phyloP scores from a whole-genome alignment of 129 eudicot species.

The Flaveria bidentis region DNA sequence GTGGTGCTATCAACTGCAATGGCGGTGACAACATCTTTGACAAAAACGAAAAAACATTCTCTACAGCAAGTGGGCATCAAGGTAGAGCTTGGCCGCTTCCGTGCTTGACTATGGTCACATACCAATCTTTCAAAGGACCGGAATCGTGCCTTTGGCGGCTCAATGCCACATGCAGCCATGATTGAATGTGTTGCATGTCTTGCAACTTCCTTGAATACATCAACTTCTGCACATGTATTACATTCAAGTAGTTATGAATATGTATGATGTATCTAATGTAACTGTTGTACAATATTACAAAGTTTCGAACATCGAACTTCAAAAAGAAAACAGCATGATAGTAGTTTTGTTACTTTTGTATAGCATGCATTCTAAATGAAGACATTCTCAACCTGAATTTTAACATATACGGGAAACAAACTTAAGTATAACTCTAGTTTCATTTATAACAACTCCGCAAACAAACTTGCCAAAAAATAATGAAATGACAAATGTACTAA shows the following conservation, averaged over 20 bases:
- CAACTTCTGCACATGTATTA: conserved; percentile 51
- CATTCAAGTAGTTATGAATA: conserved; percentile 5
- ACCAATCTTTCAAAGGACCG: conserved; percentile 38
- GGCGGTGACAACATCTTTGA: conserved; percentile 63
- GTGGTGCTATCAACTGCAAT: conserved; percentile 39
- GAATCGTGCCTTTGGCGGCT: conserved; percentile 43
- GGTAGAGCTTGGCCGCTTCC: conserved; percentile 48
- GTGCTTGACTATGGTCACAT: conserved; percentile 50
- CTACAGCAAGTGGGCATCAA: conserved; percentile 74
- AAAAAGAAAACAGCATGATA: neutral
- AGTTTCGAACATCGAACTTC: neutral
- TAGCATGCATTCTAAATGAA: neutral
- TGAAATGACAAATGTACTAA: neutral
- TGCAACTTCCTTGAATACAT: conserved; percentile 73
- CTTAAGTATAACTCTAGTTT: neutral
- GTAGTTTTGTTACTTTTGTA: neutral
- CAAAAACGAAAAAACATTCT: conserved; percentile 74
- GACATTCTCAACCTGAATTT: neutral
- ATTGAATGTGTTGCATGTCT: conserved; percentile 78
- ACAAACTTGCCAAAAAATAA: neutral
- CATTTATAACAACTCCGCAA: neutral
- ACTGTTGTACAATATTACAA: neutral
- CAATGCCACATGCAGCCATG: conserved; percentile 77
- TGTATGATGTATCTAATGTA: neutral
- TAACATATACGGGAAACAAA: neutral